Percentiles rank a stretch among this genome's conserved stretches.
phyloP scores from a whole-genome alignment of 768 basidiomycete genomes.

The Vararia minispora region DNA sequence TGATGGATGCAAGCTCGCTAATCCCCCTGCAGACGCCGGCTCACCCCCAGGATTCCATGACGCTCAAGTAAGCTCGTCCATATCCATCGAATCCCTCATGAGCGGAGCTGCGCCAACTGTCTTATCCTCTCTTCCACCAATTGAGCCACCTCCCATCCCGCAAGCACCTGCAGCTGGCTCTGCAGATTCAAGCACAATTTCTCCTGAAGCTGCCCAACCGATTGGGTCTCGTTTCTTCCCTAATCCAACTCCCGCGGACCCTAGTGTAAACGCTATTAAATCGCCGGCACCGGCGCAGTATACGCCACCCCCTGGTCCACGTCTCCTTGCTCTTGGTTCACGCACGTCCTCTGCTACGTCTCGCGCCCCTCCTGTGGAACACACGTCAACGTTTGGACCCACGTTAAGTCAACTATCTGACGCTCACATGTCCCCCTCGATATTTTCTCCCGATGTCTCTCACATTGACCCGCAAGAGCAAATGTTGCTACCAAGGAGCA shows the following conservation, averaged over 20 bases:
- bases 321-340: slow-evolving; percentile 31
- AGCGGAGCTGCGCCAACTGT: slow-evolving; percentile 6
- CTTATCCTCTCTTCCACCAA: slow-evolving; percentile 9
- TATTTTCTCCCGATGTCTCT: background rate
- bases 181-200: too few species aligned
- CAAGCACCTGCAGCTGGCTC: too few species aligned
- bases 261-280: slow-evolving; percentile 8
- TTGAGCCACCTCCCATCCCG: too few species aligned
- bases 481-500: slow-evolving; percentile 1
- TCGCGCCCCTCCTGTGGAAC: slow-evolving; percentile 5
- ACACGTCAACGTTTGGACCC: background rate
- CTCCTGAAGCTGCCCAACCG: slow-evolving; percentile 8
- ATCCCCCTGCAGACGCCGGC: background rate
- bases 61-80: slow-evolving; percentile 1
- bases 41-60: slow-evolving; percentile 1
- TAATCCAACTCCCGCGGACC: slow-evolving; percentile 15
- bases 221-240: slow-evolving; percentile 28
- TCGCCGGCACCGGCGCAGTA: slow-evolving; percentile 23
- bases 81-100: slow-evolving; percentile 1
- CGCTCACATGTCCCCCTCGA: slow-evolving; percentile 7
- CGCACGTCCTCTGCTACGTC: slow-evolving; percentile 17
- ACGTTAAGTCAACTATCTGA: slow-evolving; percentile 7
- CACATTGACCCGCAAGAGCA: background rate
- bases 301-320: slow-evolving; percentile 29
- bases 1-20: too few species aligned